Conservation (phyloP, 2,329 filamentous ascomycete genomes). For the Albifimbria verrucaria region DNA sequence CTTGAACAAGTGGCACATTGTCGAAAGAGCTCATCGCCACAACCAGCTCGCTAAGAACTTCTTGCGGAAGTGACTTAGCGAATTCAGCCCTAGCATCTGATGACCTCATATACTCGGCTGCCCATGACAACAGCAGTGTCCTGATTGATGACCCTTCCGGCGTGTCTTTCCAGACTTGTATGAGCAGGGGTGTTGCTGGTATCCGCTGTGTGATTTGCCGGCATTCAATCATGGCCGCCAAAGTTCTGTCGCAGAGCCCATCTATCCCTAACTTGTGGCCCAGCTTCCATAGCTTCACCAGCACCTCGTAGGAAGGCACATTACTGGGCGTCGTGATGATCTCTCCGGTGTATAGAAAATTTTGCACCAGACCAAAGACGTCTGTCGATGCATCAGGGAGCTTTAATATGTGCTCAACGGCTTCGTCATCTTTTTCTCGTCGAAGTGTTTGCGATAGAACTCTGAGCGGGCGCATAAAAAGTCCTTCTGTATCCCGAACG, state of each 20-base stretch:
- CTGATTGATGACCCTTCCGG: slow-evolving; percentile 59
- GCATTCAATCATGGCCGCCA: slow-evolving; percentile 56
- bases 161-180: slow-evolving; percentile 61
- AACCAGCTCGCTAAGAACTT: slow-evolving; percentile 60
- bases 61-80: slow-evolving; percentile 58
- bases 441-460: slow-evolving; percentile 46
- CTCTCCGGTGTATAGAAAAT: slow-evolving; percentile 50
- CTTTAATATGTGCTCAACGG: slow-evolving; percentile 47
- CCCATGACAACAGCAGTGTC: slow-evolving; percentile 57
- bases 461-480: slow-evolving; percentile 51
- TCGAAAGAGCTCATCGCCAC: slow-evolving; percentile 58
- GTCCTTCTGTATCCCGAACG: slow-evolving; percentile 58
- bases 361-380: slow-evolving; percentile 53
- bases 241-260: slow-evolving; percentile 53
- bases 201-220: slow-evolving; percentile 51
- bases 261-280: slow-evolving; percentile 49
- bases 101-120: slow-evolving; percentile 60
- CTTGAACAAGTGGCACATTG: slow-evolving; percentile 28
- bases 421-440: slow-evolving; percentile 27
- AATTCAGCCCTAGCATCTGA: slow-evolving; percentile 55
- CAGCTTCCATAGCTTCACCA: slow-evolving; percentile 56
- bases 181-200: slow-evolving; percentile 55
- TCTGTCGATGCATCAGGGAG: slow-evolving; percentile 46
- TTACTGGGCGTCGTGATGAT: slow-evolving; percentile 39
- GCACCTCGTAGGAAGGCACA: slow-evolving; percentile 49